Base-by-base conservation (phyloP, 2,329 filamentous ascomycete species). In the Stromatinia cepivora region DNA sequence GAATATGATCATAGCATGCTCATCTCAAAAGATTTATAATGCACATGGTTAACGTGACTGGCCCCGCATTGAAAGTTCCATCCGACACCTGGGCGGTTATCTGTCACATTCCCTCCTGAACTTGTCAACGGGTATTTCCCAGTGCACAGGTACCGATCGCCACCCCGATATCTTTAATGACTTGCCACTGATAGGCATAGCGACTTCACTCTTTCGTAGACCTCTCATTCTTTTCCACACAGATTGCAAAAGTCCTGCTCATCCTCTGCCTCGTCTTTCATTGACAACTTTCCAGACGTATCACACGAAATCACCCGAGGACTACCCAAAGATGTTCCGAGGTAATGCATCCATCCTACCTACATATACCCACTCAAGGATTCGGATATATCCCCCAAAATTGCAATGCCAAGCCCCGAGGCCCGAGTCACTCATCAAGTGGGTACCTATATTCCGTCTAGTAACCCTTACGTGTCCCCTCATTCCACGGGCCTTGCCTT, bases 341-440 rank as follows among this genome's bases (percentile, higher is more conserved):
- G 15, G 15, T 15, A 42, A 52, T 39, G 39, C 11, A 4, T 50
- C 17, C 45, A 36, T n/a, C 54, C 45, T 42, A 25, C 34, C 13
- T 22, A 20, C 34, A 42, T 42, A 42, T 42, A 3, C 28, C 45
- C 58, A 62, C 45, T 17, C 45, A 31, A 42, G 39, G 39, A 42
- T 42, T 17, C 39, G 39, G 39, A 54, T 7, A n/a, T 17, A 9
- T 17, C 31, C 10, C 28, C 22, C 28, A 25, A 22, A 46, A 4
- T 20, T 46, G 10, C 58, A 22, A 42, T 22, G 39, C 42, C 58
- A 61, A 61, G 58, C 17, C 11, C 58, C 58, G 42, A 61, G 58
- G 39, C 25, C 58, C 58, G 58, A 34, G 39, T 61, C 11, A 11
- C 57, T 31, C n/a, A 31, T 46, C 25, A 46, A 61, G 39, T 46